Evolutionary conservation across 2,329 filamentous ascomycete species (phyloP).

Genomic region (Fusarium nematophilum): DNA sequence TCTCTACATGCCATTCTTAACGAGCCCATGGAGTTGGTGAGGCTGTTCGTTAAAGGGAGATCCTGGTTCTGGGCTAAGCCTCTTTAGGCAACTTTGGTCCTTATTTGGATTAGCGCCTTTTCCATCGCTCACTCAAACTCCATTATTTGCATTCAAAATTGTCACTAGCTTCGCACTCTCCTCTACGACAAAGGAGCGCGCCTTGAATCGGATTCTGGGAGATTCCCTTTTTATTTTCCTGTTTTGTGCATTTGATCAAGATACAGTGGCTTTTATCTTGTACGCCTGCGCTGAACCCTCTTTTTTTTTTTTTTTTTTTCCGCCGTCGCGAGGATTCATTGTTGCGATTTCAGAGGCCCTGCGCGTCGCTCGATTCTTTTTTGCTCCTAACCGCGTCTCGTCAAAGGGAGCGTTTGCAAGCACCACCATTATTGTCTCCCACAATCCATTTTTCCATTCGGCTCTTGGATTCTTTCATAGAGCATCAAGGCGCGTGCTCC

Average conservation of each 20-base stretch:
- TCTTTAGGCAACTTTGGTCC: not conserved
- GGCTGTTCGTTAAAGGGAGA: no score
- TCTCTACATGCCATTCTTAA: no score
- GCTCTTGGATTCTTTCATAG: not conserved
- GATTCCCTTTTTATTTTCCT: no score
- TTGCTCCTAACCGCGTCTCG: no score
- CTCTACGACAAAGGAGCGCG: slow-evolving; percentile 8
- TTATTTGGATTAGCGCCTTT: not conserved
- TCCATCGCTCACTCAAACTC: not conserved
- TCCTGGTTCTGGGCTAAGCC: not conserved
- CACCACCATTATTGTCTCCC: not conserved
- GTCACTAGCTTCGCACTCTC: not conserved
- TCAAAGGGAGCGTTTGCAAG: not conserved
- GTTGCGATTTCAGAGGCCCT: no score
- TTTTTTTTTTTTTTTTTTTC: no score
- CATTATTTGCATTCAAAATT: not conserved
- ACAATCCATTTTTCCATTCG: not conserved
- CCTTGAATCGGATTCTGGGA: no score
- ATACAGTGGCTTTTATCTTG: not conserved
- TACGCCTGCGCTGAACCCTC: not conserved
- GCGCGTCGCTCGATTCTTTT: no score
- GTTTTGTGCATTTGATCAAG: not conserved
- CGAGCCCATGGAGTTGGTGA: no score
- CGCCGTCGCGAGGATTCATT: no score
- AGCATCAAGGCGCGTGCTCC: not conserved